Evolutionary conservation across 352 stramenopile species (phyloP), one percentile per base, ranked within the genome.

Genomic region (Elongisporangium anandrum): DNA sequence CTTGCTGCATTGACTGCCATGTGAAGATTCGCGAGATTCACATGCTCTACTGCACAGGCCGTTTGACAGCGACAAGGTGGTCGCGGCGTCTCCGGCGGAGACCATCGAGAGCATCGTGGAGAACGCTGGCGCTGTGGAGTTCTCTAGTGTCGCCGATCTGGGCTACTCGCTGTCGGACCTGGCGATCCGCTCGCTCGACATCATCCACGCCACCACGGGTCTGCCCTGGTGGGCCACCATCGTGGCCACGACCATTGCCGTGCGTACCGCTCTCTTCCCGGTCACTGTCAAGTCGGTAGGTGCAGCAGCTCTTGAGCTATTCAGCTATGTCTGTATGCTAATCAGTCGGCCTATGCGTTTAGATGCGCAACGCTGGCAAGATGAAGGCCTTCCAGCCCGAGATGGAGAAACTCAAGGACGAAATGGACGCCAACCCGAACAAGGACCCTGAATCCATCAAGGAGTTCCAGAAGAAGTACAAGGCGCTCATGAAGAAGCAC

Each of bases 161-260:
- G 81, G 80, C 51, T 94, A 85, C 59, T 73, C 69, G 12, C 61
- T 95, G 13, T 85, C 84, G 54, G 84, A 92, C 59, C 60, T 93
- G 3, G 84, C 86, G 12, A 87, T 95, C 51, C 82, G 72, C 22
- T 71, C 80, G 34, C 71, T 96, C 24, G 83, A 93, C 58, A 41
- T 81, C 19, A 78, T 94, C 53, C 88, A 96, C 60, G 54, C 69
- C 22, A 91, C 83, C 16, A 92, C 87, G 19, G 85, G 83, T n/a
- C 60, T 96, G 45, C 85, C 85, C 21, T 96, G 87, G 88, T 96
- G 87, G 88, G 82, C 79, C 17, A 95, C 88, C 3, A 88, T 96
- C 60, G 75, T 93, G 16, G 82, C 75, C 15, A 90, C 84, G 45
- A 95, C 86, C n/a, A 65, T 96, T 61, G 69, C 72, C 17, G 79